Conservation (phyloP, 306 rosid species). For the Lathyrus oleraceus region DNA sequence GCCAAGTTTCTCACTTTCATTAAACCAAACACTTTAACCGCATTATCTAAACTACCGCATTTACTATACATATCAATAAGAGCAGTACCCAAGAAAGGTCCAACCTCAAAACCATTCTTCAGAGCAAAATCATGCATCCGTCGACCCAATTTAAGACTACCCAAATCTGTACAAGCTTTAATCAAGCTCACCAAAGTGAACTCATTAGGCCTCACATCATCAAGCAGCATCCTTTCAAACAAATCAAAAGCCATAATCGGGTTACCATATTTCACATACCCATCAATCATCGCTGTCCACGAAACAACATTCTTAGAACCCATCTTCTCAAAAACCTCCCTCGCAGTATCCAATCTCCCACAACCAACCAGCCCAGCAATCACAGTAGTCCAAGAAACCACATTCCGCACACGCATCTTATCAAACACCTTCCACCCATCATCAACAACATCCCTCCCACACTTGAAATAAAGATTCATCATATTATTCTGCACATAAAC, state of each 20-base stretch:
- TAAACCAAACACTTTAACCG: conserved; percentile 47
- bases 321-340: conserved; percentile 53
- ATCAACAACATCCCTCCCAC: conserved; percentile 31
- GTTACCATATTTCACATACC: conserved; percentile 46
- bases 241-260: conserved; percentile 56
- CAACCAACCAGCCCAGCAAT: conserved; percentile 54
- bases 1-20: conserved; percentile 58
- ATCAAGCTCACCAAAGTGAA: conserved; percentile 64
- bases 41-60: conserved; percentile 63
- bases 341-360: conserved; percentile 46
- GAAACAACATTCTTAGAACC: conserved; percentile 66
- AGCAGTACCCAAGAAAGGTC: conserved; percentile 59
- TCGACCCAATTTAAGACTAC: conserved; percentile 55
- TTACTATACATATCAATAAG: conserved; percentile 77
- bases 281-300: conserved; percentile 73
- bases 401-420: conserved; percentile 56
- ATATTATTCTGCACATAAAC: conserved; percentile 60
- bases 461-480: conserved; percentile 62
- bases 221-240: conserved; percentile 61
- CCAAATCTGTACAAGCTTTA: conserved; percentile 63
- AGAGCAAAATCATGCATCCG: conserved; percentile 59
- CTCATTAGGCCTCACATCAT: conserved; percentile 58
- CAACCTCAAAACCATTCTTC: conserved; percentile 50
- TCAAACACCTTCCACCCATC: conserved; percentile 60
- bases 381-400: conserved; percentile 68